phyloP scores from a whole-genome alignment of 2,329 filamentous ascomycete genomes.

The Ceratocystis huliohia region DNA sequence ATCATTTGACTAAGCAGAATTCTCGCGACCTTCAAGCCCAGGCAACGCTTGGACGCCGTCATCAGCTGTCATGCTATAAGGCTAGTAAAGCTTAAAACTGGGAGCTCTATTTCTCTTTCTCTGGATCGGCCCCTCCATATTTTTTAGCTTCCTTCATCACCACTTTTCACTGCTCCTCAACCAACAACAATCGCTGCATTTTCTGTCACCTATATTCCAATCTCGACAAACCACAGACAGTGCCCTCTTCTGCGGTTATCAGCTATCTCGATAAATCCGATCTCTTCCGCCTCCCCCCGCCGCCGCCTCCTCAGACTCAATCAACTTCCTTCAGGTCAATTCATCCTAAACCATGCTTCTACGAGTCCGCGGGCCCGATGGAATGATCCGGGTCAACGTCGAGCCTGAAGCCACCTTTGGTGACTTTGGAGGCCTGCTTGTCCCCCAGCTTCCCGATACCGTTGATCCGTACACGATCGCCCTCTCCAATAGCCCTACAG shows the following conservation, averaged over 20 bases:
- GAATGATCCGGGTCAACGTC: constrained; percentile 75
- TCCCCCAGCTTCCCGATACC: constrained; percentile 47
- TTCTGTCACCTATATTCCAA: background rate
- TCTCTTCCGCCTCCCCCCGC: background rate
- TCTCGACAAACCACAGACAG: background rate
- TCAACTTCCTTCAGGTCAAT: no score
- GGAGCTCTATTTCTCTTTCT: background rate
- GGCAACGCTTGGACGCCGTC: constrained; percentile 11
- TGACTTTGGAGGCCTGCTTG: constrained; percentile 43
- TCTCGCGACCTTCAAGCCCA: background rate
- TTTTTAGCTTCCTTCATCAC: background rate
- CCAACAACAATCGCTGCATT: background rate
- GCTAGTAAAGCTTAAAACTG: background rate
- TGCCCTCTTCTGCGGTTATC: no score
- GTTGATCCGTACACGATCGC: constrained; percentile 48
- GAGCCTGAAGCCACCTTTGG: constrained; percentile 62
- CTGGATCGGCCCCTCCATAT: background rate
- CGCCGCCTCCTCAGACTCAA: background rate
- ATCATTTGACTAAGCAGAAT: constrained; percentile 1
- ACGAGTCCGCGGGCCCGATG: constrained; percentile 79
- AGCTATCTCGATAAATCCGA: background rate
- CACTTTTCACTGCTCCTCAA: background rate
- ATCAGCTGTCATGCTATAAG: background rate
- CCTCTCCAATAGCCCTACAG: constrained; percentile 48
- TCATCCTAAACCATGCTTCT: constrained; percentile 52